Evolutionary conservation across 2,329 filamentous ascomycete species (phyloP).

Genomic region (Pseudogymnoascus sp.): DNA sequence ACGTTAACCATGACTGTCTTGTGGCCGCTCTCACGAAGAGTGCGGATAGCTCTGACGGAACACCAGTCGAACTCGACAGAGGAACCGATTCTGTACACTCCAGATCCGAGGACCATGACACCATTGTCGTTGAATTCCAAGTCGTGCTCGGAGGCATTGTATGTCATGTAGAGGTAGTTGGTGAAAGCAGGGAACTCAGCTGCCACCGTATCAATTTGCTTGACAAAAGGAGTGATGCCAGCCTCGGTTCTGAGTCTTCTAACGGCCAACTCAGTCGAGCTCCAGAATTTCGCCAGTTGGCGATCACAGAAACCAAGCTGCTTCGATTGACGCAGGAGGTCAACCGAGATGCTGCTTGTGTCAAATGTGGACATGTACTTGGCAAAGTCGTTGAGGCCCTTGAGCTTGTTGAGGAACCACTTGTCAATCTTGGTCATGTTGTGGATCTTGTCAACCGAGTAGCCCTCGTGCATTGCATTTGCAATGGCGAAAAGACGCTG

Average conservation of each 20-base stretch:
- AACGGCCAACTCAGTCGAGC: conserved; percentile 86
- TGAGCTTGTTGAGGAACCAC: conserved; percentile 92
- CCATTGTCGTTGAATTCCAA: conserved; percentile 79
- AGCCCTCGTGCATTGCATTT: conserved; percentile 92
- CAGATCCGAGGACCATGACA: conserved; percentile 91
- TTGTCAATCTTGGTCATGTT: conserved; percentile 97
- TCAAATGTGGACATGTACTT: conserved; percentile 64
- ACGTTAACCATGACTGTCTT: conserved; percentile 93
- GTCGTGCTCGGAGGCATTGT: conserved; percentile 84
- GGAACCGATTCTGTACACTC: conserved; percentile 93
- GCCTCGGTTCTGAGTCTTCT: conserved; percentile 76
- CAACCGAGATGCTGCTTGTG: conserved; percentile 54
- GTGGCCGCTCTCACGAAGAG: conserved; percentile 70
- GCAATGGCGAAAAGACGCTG: conserved; percentile 96
- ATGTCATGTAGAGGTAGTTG: conserved; percentile 94
- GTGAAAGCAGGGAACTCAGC: conserved; percentile 92
- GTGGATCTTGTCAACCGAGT: conserved; percentile 95
- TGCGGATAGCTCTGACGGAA: conserved; percentile 87
- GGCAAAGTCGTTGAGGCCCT: conserved; percentile 81
- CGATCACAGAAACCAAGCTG: conserved; percentile 89
- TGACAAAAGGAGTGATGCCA: conserved; percentile 80
- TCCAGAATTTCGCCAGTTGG: conserved; percentile 89
- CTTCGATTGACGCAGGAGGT: conserved; percentile 75
- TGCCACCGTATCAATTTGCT: conserved; percentile 97
- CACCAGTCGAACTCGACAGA: conserved; percentile 99